A percentile compares a stretch with the other conserved stretches of the same genome.
These are phyloP conservation scores for Plasmopara viticola DNA, from an alignment of 352 stramenopile species.

Conservation along the genomic window DNA sequence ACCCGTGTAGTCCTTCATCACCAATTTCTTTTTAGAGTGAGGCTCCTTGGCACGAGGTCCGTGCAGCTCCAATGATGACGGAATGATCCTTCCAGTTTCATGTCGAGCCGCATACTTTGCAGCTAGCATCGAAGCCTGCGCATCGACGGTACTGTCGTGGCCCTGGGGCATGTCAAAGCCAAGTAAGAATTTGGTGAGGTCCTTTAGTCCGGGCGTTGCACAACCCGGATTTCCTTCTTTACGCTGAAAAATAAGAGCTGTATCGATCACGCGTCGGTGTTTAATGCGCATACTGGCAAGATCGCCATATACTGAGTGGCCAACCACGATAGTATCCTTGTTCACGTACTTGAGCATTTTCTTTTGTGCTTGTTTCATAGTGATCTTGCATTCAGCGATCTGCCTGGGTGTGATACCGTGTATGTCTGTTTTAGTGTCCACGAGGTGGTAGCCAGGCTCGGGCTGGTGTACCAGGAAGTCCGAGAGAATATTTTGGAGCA, in stretches of 20 bases:
- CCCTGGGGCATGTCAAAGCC: slow-evolving; percentile 79
- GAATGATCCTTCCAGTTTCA: slow-evolving; percentile 54
- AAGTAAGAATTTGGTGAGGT: slow-evolving; percentile 74
- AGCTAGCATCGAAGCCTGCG: slow-evolving; percentile 80
- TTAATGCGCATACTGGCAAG: slow-evolving; percentile 66
- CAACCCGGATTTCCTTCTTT: slow-evolving; percentile 31
- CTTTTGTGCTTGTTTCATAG: slow-evolving; percentile 67
- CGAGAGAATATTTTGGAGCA: slow-evolving; percentile 60
- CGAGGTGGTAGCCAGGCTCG: slow-evolving; percentile 43
- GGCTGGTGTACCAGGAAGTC: slow-evolving; percentile 84
- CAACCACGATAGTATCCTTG: slow-evolving; percentile 76
- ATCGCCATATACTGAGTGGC: slow-evolving; percentile 76
- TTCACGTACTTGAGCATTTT: slow-evolving; percentile 82
- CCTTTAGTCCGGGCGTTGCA: slow-evolving; percentile 58
- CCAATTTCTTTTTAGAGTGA: slow-evolving; percentile 1
- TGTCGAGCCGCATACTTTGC: slow-evolving; percentile 72
- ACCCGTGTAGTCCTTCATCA: slow-evolving; percentile 20
- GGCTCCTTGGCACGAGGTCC: slow-evolving; percentile 26
- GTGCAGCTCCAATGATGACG: slow-evolving; percentile 55
- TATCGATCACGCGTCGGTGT: slow-evolving; percentile 78
- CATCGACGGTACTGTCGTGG: slow-evolving; percentile 83
- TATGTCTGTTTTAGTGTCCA: slow-evolving; percentile 80
- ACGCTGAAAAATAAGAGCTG: slow-evolving; percentile 69
- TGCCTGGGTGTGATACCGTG: slow-evolving; percentile 70
- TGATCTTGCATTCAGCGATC: slow-evolving; percentile 72